These are phyloP conservation scores for Aspergillus glaucus DNA, from an alignment of 2,329 filamentous ascomycete species.

Conservation along the genomic window DNA sequence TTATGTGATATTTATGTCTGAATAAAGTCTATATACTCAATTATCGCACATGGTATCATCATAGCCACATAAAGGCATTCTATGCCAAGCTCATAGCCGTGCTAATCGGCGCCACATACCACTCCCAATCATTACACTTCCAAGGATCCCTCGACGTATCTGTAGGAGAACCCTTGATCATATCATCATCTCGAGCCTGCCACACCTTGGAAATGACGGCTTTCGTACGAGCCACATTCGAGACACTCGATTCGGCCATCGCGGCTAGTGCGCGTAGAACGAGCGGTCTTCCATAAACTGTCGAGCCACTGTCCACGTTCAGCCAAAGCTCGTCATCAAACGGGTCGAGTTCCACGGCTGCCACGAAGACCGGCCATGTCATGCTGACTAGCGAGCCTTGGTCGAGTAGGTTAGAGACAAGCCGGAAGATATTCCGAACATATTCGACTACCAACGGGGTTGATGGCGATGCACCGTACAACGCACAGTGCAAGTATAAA, in stretches of 20 bases:
- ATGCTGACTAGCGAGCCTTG: conserved; percentile 28
- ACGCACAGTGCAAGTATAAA: conserved; percentile 42
- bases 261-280: conserved; percentile 36
- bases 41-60: not conserved
- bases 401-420: conserved; percentile 29
- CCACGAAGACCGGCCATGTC: conserved; percentile 41
- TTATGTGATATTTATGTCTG: not conserved
- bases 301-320: conserved; percentile 10
- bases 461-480: conserved; percentile 38
- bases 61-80: conserved; percentile 2
- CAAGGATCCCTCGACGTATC: conserved; percentile 8
- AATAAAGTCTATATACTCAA: too few species aligned
- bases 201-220: conserved; percentile 45
- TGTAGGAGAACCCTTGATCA: conserved; percentile 17
- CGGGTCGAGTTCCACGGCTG: conserved; percentile 38
- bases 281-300: conserved; percentile 31
- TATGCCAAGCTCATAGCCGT: conserved; percentile 38
- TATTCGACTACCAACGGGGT: conserved; percentile 28
- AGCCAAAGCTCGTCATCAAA: conserved; percentile 32
- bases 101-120: conserved; percentile 38
- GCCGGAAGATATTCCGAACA: conserved; percentile 31
- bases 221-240: conserved; percentile 41
- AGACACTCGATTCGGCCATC: conserved; percentile 37
- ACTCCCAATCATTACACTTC: conserved; percentile 37
- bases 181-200: conserved; percentile 38